A percentile compares a stretch with the other conserved stretches of the same genome.
Evolutionary conservation across 352 stramenopile genomes (phyloP).

Genomic region (Globisporangium middletonii): DNA sequence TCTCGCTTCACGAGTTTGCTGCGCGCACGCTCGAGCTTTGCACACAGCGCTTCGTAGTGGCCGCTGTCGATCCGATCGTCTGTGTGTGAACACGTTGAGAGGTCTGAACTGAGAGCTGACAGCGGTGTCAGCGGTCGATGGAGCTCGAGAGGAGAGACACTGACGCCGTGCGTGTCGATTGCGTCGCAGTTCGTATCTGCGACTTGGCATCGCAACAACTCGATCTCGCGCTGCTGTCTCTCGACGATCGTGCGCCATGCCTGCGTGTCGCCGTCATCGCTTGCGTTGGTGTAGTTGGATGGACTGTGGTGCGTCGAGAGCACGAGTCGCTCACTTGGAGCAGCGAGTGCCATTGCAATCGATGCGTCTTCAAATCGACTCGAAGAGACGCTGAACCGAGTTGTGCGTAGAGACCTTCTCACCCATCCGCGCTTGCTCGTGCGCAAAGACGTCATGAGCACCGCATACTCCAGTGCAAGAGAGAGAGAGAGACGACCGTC

Average conservation of each 20-base stretch:
- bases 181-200: background rate
- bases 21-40: slow-evolving; percentile 31
- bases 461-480: too few species aligned
- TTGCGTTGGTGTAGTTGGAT: background rate
- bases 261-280: background rate
- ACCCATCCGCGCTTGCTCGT: too few species aligned
- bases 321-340: too few species aligned
- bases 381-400: slow-evolving; percentile 3
- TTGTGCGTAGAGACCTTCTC: too few species aligned
- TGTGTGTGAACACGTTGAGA: slow-evolving; percentile 13
- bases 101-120: slow-evolving; percentile 21
- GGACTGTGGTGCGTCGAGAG: too few species aligned
- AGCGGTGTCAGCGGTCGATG: slow-evolving; percentile 8
- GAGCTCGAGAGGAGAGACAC: slow-evolving; percentile 3
- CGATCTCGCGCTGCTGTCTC: slow-evolving; percentile 42
- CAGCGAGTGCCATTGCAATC: background rate
- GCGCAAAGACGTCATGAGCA: too few species aligned
- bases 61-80: slow-evolving; percentile 29
- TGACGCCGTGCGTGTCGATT: background rate
- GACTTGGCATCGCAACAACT: slow-evolving; percentile 23
- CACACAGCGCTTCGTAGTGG: slow-evolving; percentile 37
- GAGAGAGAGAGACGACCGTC: too few species aligned
- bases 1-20: slow-evolving; percentile 24
- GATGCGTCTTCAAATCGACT: background rate
- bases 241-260: slow-evolving; percentile 42